Evolutionary conservation across 345 rosid genomes (phyloP).

Genomic region (Firmiana major): DNA sequence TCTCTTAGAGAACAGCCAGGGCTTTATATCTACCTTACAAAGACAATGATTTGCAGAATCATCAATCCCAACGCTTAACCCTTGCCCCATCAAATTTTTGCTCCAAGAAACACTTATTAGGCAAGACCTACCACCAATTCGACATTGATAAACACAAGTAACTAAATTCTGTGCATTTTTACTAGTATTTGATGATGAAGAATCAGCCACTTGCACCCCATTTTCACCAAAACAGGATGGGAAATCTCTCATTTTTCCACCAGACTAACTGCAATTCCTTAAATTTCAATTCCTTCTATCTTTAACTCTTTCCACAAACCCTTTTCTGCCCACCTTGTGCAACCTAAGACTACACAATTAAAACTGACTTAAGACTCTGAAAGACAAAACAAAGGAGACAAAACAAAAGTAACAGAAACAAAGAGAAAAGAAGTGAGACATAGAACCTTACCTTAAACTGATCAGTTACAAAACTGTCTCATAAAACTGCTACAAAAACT

Average conservation of each 20-base stretch:
- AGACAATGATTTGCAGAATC: conserved; percentile 72
- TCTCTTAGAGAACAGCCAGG: conserved; percentile 88
- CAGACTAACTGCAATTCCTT: conserved; percentile 18
- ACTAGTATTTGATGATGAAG: conserved; percentile 58
- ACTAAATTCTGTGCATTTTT: conserved; percentile 73
- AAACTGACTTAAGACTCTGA: conserved; percentile 6
- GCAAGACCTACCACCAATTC: conserved; percentile 60
- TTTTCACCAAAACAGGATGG: conserved; percentile 95
- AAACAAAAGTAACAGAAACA: conserved; percentile 4
- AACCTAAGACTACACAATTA: conserved; percentile 27
- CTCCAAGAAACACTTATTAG: conserved; percentile 80
- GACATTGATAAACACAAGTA: conserved; percentile 68
- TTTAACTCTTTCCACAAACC: conserved; percentile 33
- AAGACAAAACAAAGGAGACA: conserved; percentile 2
- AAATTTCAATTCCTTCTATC: conserved; percentile 16
- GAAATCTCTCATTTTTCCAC: conserved; percentile 72
- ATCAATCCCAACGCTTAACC: conserved; percentile 64
- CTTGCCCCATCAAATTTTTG: conserved; percentile 92
- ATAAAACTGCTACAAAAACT: conserved; percentile 29
- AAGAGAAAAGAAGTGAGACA: conserved; percentile 6
- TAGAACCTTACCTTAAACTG: conserved; percentile 27
- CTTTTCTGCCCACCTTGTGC: conserved; percentile 20
- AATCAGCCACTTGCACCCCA: conserved; percentile 83
- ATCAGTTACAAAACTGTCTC: conserved; percentile 21
- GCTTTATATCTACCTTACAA: conserved; percentile 90